Base-by-base conservation (phyloP, 1,139 yeast species). In the Arxiozyma telluris region DNA sequence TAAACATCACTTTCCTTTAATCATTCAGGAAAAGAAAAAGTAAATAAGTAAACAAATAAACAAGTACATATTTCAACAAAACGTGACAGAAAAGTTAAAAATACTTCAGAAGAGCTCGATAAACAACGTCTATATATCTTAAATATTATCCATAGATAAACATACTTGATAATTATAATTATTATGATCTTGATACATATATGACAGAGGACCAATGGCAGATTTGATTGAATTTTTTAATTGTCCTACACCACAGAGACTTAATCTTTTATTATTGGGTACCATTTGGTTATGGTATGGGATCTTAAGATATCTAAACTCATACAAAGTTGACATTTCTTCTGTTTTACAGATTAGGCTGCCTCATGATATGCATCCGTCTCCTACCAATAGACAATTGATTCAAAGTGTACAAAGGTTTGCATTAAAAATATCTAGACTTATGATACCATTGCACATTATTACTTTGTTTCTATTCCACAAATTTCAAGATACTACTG, bases 261-360 rank as follows among this genome's bases (percentile, higher is more conserved):
- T 78, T 41, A 69, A 77, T 21, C 61, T 73, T 9, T 68, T 78
- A 39, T 58, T 79, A 4, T 65, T 76, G 49, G 46, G 73, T 0
- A 83, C 82, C 21, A 59, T 76, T 17, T 77, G 81, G 77, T 65
- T 77, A 21, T 81, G 84, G 83, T 73, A 72, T 6, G 53, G 72
- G 52, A 77, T 76, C 47, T 62, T 79, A 41, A 65, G 66, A 41
- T 66, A 72, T 4, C 69, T 79, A 50, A 52, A 55, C 23, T 59
- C 62, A 20, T 57, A 60, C 8, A 68, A 72, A 38, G 72, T 79
- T 27, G 80, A 80, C 57, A 61, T 76, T 8, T 61, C 74, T 2
- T 53, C 64, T 34, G 72, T 79, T 4, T 44, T 67, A 30, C 65
- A 77, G 49, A 68, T 73, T 44, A 64, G 73, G 50, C 64, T 62